phyloP scores from a whole-genome alignment of 495 filamentous ascomycete species.

The Neurospora tetraspora region DNA sequence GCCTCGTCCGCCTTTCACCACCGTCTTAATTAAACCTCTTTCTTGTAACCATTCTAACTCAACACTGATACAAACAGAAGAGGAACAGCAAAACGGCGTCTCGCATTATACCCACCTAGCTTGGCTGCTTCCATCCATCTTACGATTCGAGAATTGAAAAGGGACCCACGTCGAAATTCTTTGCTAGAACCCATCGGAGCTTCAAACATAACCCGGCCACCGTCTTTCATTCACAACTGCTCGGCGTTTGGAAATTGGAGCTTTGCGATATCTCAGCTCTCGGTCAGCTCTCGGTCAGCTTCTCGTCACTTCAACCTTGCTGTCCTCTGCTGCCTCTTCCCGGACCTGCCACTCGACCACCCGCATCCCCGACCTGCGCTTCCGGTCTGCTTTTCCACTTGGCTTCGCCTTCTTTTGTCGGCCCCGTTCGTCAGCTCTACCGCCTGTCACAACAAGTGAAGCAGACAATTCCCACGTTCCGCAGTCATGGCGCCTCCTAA shows the following conservation, averaged over 20 bases:
- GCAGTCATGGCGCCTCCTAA: constrained; percentile 20
- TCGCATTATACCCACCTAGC: not conserved
- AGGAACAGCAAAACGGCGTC: not conserved
- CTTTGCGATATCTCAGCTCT: not conserved
- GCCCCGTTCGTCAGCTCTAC: not conserved
- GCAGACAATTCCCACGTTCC: not conserved
- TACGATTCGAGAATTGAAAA: not conserved
- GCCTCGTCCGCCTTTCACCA: not conserved
- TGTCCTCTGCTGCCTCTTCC: not conserved
- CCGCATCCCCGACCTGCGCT: not conserved
- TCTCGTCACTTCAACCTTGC: not conserved
- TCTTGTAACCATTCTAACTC: not conserved
- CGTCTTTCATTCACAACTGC: not conserved
- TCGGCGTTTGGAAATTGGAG: not conserved
- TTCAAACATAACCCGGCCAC: not conserved
- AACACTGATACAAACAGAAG: not conserved
- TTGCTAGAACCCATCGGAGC: not conserved
- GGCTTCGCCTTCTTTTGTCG: not conserved
- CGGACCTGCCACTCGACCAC: not conserved
- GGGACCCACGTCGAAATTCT: not conserved
- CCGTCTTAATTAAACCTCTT: not conserved
- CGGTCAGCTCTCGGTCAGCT: not conserved
- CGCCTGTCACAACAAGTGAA: not conserved
- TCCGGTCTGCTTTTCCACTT: not conserved
- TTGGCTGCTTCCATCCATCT: not conserved